Evolutionary conservation across 139 green algal genomes (phyloP), one percentile per base, ranked within the genome.

Genomic region (Chlamydomonas sp.): DNA sequence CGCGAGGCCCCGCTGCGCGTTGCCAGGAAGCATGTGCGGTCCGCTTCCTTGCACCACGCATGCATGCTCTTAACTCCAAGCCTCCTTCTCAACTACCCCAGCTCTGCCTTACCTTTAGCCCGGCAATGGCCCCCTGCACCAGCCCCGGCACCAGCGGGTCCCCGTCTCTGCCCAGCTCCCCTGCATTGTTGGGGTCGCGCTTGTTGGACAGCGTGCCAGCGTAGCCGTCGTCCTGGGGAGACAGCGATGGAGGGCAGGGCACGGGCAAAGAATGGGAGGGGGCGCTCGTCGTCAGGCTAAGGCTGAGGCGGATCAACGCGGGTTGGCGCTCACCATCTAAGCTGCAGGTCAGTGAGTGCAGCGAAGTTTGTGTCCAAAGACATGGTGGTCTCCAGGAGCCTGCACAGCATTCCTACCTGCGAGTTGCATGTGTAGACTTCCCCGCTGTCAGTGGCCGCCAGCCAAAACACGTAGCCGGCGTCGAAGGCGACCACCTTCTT

Each of bases 361-460:
- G 58, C 10, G 76, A 12, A 80, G 73, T 9, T 10, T 58, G 31
- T 79, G 73, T 20, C 12, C n/a, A 79, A 62, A 20, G 10, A 58
- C n/a, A n/a, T 76, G 79, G 61, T 17, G 82, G 77, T 57, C 90
- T 87, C 1, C 90, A 85, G 64, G 12, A 69, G 64, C 64, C 12
- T 8, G 10, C 64, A 10, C 64, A 69, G 64, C 8, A 69, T 8
- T 10, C 68, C 0, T n/a, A 86, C 92, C 91, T 90, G 80, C 18
- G 90, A 92, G 90, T 91, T 87, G 86, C 94, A 95, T 2, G 92
- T 94, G 89, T 85, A 95, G 31, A 95, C 84, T 62, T 88, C 71
- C 14, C 94, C 94, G 18, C 89, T 78, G 2, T 71, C 72, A 2
- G 91, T 94, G 66, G 90, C 88, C 62, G 90, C 92, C 2, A 94